Evolutionary conservation across 2,329 filamentous ascomycete genomes (phyloP), one percentile per base, ranked within the genome.

Genomic region (Cadophora sp.): DNA sequence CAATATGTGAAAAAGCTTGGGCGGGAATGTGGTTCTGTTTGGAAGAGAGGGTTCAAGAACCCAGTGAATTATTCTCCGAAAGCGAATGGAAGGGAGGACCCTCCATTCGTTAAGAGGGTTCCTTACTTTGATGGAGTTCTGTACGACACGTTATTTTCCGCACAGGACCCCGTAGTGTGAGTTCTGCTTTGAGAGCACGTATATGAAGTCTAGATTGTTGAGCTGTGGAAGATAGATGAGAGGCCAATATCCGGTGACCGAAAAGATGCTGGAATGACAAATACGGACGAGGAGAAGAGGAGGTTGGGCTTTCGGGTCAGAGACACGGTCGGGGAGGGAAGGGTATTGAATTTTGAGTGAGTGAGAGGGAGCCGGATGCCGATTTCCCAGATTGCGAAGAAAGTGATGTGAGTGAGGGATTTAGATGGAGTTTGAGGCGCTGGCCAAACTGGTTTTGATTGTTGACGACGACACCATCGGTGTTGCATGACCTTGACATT

Each of bases 201-300:
- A 55, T 22, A 48, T 55, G 51, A 31, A 31, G 55, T 31, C 37
- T 55, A 63, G 59, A 68, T 62, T 67, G 50, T 64, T 43, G 48
- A 64, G 31, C 55, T 64, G 61, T 64, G 50, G 29, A 31, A 37
- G 29, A 58, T 58, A 58, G 55, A 58, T 37, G 55, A n/a, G 22
- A 31, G 22, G 19, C 16, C n/a, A 58, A 37, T 37, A 58, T 58
- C 29, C 37, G 55, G 55, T 31, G 55, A 58, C 55, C 31, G 29
- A 58, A 58, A 37, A 31, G 31, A 58, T 37, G 22, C 29, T 24
- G 55, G 19, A 58, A 40, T 58, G 55, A 58, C 55, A 58, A 58
- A 58, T 58, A 40, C 55, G 31, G 55, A 58, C 55, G n/a, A 58
- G 14, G 51, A 55, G 27, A 29, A 56, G 29, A 40, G 55, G 55